Evolutionary conservation across 2,329 filamentous ascomycete species (phyloP).

Genomic region (Alternaria incomplexa): DNA sequence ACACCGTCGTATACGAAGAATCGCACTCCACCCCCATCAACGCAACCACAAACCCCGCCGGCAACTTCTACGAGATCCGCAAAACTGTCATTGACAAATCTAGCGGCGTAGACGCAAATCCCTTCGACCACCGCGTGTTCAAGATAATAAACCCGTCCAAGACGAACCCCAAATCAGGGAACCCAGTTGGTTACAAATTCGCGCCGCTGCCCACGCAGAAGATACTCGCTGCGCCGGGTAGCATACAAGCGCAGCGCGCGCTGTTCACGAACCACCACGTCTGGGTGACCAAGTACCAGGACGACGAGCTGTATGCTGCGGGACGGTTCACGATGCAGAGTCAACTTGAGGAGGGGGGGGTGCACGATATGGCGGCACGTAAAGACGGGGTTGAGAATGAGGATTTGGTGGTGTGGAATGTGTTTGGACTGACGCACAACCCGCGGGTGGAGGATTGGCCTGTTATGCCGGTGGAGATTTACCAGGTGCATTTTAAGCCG

Average conservation of each 20-base stretch:
- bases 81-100: constrained; percentile 57
- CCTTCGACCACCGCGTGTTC: constrained; percentile 60
- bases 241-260: constrained; percentile 54
- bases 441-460: constrained; percentile 59
- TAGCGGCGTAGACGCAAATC: constrained; percentile 60
- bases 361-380: constrained; percentile 52
- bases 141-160: constrained; percentile 59
- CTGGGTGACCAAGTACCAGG: constrained; percentile 61
- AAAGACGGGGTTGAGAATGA: constrained; percentile 52
- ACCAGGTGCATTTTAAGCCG: constrained; percentile 56
- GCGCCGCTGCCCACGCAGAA: constrained; percentile 57
- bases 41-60: constrained; percentile 63
- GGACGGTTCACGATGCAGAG: constrained; percentile 57
- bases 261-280: constrained; percentile 59
- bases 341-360: constrained; percentile 51
- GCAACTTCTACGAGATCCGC: constrained; percentile 65
- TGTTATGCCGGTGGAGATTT: constrained; percentile 58
- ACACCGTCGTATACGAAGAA: constrained; percentile 62
- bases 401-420: constrained; percentile 59
- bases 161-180: constrained; percentile 54
- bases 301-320: constrained; percentile 59
- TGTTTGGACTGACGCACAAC: constrained; percentile 60
- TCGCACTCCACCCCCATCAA: constrained; percentile 58
- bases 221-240: constrained; percentile 55
- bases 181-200: constrained; percentile 58